These are phyloP conservation scores for Coemansia sp. DNA, from an alignment of 192 early-diverging fungal genomes.

Conservation along the genomic window DNA sequence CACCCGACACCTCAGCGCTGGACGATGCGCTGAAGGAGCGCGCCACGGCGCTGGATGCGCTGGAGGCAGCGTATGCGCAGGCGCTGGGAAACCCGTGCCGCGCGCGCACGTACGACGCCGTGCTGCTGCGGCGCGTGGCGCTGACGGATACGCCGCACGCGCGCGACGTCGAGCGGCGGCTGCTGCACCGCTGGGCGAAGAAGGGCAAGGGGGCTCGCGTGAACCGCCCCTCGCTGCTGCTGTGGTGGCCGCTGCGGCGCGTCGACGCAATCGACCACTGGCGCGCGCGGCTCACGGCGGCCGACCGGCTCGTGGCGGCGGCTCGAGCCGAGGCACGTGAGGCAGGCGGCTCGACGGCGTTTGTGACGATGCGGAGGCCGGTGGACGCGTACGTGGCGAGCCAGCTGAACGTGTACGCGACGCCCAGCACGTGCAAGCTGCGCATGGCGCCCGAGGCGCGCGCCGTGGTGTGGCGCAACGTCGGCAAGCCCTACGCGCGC, in stretches of 20 bases:
- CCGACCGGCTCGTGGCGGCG: constrained; percentile 51
- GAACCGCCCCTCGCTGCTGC: neutral
- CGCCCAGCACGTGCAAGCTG: constrained; percentile 61
- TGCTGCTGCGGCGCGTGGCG: constrained; percentile 34
- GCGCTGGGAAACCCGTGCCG: constrained; percentile 72
- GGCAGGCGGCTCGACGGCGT: constrained; percentile 57
- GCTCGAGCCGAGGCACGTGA: neutral
- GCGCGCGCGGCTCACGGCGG: constrained; percentile 52
- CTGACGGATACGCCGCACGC: constrained; percentile 31
- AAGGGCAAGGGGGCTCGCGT: neutral
- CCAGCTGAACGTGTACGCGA: constrained; percentile 63
- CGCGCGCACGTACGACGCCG: constrained; percentile 64
- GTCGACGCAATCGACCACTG: constrained; percentile 68
- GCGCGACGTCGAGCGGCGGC: constrained; percentile 26
- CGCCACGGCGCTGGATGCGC: constrained; percentile 32
- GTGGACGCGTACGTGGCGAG: constrained; percentile 65
- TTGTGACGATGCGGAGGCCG: constrained; percentile 71
- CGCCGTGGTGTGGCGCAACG: constrained; percentile 69
- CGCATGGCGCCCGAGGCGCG: constrained; percentile 72
- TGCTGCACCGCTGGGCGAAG: constrained; percentile 39
- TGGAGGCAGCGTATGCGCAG: constrained; percentile 59
- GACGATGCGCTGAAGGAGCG: constrained; percentile 57
- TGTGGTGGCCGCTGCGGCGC: constrained; percentile 6
- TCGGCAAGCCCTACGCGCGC: constrained; percentile 58
- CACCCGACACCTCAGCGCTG: constrained; percentile 54